These are phyloP conservation scores for Auricularia sp. DNA, from an alignment of 768 basidiomycete species.

Conservation along the genomic window DNA sequence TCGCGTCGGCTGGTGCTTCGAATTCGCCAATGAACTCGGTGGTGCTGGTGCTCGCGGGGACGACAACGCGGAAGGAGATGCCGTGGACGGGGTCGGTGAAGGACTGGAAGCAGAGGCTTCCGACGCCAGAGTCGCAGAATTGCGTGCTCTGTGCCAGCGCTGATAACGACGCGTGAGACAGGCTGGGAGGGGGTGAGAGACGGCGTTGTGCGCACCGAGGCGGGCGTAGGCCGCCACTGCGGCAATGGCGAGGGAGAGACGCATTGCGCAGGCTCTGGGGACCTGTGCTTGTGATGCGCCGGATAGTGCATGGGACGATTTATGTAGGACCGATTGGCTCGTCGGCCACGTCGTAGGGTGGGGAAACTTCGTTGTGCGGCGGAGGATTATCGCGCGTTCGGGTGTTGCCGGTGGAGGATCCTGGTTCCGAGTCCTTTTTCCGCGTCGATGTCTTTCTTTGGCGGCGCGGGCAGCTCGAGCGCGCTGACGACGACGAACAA, in stretches of 20 bases:
- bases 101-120: constrained; percentile 40
- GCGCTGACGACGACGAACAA: not conserved
- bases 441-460: constrained; percentile 14
- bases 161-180: constrained; percentile 12
- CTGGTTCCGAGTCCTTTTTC: not conserved
- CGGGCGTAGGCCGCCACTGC: not conserved
- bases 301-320: not conserved
- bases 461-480: constrained; percentile 1
- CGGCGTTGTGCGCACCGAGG: not conserved
- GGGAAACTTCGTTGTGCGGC: not conserved
- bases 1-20: constrained; percentile 41
- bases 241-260: constrained; percentile 1
- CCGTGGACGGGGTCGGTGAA: constrained; percentile 22
- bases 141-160: constrained; percentile 36
- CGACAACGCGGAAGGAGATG: constrained; percentile 13
- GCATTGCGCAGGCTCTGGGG: not conserved
- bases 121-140: constrained; percentile 43
- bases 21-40: constrained; percentile 57
- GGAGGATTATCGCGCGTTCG: not conserved
- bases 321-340: not conserved
- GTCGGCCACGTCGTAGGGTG: not conserved
- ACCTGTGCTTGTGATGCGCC: not conserved
- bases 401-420: not conserved
- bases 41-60: constrained; percentile 27
- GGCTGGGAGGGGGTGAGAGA: not conserved